phyloP scores from a whole-genome alignment of 73 alveolate species.

The Tetrahymena borealis region DNA sequence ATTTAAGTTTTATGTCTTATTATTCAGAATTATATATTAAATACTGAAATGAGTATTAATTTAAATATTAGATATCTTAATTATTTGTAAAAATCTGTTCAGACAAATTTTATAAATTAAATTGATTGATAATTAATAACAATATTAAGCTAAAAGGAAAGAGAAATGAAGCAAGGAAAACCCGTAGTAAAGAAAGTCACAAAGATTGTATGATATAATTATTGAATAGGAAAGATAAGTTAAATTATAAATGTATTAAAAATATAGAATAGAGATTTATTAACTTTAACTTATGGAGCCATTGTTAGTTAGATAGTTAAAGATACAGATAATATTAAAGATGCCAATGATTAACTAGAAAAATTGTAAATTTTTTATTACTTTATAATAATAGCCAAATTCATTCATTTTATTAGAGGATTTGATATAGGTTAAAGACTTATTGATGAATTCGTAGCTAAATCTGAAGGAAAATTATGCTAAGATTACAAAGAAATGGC shows the following conservation, averaged over 20 bases:
- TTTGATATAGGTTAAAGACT: conserved; percentile 34
- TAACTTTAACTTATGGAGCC: conserved; percentile 41
- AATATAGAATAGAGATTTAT: conserved; percentile 22
- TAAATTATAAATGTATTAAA: background rate
- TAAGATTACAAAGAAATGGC: conserved; percentile 33
- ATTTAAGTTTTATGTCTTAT: too few species aligned
- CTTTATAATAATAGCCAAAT: background rate
- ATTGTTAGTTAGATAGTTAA: conserved; percentile 24
- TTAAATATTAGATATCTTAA: background rate
- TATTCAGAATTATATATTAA: too few species aligned
- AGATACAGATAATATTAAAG: conserved; percentile 33
- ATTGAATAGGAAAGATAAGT: background rate
- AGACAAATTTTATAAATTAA: background rate
- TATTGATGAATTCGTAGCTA: conserved; percentile 31
- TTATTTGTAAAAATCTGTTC: background rate
- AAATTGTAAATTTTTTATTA: conserved; percentile 1
- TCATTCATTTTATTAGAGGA: background rate
- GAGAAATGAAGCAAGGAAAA: background rate
- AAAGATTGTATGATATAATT: background rate
- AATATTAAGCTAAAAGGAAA: background rate
- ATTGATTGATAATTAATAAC: background rate
- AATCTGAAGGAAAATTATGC: conserved; percentile 29
- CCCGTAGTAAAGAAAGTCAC: background rate
- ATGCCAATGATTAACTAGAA: conserved; percentile 37
- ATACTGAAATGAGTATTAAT: background rate